Evolutionary conservation across 805 yeast species (phyloP).

Genomic region (Cyberlindnera xishuangbannaensis): DNA sequence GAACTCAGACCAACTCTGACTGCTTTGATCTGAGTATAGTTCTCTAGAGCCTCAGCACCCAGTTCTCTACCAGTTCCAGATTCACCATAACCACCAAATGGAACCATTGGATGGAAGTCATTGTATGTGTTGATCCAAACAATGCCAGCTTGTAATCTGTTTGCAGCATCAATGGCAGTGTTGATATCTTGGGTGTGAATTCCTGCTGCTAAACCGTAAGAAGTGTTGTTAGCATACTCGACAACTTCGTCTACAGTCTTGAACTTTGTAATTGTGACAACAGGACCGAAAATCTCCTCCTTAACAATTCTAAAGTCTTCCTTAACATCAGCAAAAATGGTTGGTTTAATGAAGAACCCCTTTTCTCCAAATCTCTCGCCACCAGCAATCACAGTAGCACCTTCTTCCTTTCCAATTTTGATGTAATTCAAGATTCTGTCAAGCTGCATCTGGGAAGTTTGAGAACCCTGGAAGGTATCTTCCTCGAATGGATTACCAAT

Average conservation of each 20-base stretch:
- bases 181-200: not conserved
- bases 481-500: not conserved
- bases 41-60: not conserved
- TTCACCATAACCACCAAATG: not conserved
- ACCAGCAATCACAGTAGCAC: not conserved
- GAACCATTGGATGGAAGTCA: not conserved
- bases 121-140: not conserved
- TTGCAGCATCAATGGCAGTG: not conserved
- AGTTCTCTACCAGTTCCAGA: not conserved
- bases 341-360: not conserved
- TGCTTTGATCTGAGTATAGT: not conserved
- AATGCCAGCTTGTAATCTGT: not conserved
- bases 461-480: not conserved
- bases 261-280: not conserved
- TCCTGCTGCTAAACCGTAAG: not conserved
- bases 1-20: no score
- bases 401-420: not conserved
- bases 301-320: not conserved
- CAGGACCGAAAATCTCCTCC: not conserved
- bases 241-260: not conserved
- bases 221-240: not conserved
- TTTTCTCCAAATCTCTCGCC: not conserved
- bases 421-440: not conserved
- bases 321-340: not conserved
- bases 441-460: not conserved